These are phyloP conservation scores for Paradendryphiella salina DNA, from an alignment of 2,329 filamentous ascomycete species.

Conservation along the genomic window DNA sequence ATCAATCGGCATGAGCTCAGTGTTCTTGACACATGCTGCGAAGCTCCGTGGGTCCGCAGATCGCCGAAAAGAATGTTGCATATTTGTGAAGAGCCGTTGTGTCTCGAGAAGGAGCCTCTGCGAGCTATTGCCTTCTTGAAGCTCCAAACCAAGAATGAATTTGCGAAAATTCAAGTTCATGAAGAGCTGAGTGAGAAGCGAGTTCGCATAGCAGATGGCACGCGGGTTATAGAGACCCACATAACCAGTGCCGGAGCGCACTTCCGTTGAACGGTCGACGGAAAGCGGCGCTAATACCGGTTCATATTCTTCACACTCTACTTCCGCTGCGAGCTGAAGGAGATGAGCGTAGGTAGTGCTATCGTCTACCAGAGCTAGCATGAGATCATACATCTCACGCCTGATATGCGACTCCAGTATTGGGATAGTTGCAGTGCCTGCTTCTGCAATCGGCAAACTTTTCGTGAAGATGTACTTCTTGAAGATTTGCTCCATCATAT, in stretches of 20 bases:
- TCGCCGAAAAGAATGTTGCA: slow-evolving; percentile 80
- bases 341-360: slow-evolving; percentile 32
- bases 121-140: slow-evolving; percentile 58
- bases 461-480: slow-evolving; percentile 42
- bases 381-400: slow-evolving; percentile 45
- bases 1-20: slow-evolving; percentile 81
- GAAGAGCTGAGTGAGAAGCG: slow-evolving; percentile 88
- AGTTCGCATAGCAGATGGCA: slow-evolving; percentile 97
- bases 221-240: slow-evolving; percentile 89
- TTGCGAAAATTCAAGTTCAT: slow-evolving; percentile 89
- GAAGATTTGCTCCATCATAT: slow-evolving; percentile 40
- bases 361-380: slow-evolving; percentile 42
- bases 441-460: slow-evolving; percentile 15
- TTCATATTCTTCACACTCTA: slow-evolving; percentile 48
- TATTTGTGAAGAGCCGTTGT: slow-evolving; percentile 77
- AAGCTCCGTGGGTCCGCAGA: slow-evolving; percentile 73
- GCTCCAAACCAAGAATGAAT: slow-evolving; percentile 68
- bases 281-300: slow-evolving; percentile 59
- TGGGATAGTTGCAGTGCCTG: slow-evolving; percentile 26
- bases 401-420: slow-evolving; percentile 44
- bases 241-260: slow-evolving; percentile 79
- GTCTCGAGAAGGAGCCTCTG: slow-evolving; percentile 76
- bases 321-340: slow-evolving; percentile 30
- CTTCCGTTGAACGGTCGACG: slow-evolving; percentile 66
- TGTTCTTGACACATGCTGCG: slow-evolving; percentile 76